Conservation (phyloP, 1,284 basidiomycete genomes). For the Violaceomyces palustris region DNA sequence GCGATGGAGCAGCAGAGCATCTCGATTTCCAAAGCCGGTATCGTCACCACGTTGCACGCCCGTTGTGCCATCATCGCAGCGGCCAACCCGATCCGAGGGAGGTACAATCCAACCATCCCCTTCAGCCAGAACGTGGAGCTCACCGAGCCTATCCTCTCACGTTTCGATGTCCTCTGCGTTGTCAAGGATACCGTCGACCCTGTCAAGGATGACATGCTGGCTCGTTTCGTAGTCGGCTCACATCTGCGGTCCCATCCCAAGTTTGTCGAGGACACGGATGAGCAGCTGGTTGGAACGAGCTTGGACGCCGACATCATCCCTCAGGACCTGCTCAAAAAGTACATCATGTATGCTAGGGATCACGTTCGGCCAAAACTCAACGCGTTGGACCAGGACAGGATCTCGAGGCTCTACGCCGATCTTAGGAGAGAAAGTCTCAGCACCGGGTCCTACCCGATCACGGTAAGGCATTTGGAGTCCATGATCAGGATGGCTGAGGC, state of each 20-base stretch:
- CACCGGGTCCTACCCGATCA: slow-evolving; percentile 96
- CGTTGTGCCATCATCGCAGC: slow-evolving; percentile 96
- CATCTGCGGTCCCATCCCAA: slow-evolving; percentile 90
- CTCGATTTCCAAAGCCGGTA: slow-evolving; percentile 97
- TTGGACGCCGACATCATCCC: slow-evolving; percentile 89
- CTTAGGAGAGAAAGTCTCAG: slow-evolving; percentile 90
- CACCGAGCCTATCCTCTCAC: slow-evolving; percentile 97
- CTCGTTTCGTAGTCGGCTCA: slow-evolving; percentile 92
- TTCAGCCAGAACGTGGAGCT: slow-evolving; percentile 98
- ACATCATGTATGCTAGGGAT: slow-evolving; percentile 98
- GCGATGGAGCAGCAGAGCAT: slow-evolving; percentile 99
- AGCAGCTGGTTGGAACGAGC: slow-evolving; percentile 77
- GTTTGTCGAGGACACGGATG: slow-evolving; percentile 78
- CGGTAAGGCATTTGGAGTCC: slow-evolving; percentile 92
- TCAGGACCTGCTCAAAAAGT: slow-evolving; percentile 94
- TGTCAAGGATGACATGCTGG: slow-evolving; percentile 90
- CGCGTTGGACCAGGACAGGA: slow-evolving; percentile 91
- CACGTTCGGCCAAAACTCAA: slow-evolving; percentile 85
- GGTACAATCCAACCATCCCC: slow-evolving; percentile 55
- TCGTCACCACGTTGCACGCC: slow-evolving; percentile 92
- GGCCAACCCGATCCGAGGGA: slow-evolving; percentile 85
- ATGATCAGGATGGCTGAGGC: slow-evolving; percentile 99
- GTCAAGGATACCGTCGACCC: slow-evolving; percentile 97
- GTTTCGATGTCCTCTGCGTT: slow-evolving; percentile 96
- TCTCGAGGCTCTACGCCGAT: slow-evolving; percentile 91